Base-by-base conservation (phyloP, 768 basidiomycete species). In the Collybia nuda region DNA sequence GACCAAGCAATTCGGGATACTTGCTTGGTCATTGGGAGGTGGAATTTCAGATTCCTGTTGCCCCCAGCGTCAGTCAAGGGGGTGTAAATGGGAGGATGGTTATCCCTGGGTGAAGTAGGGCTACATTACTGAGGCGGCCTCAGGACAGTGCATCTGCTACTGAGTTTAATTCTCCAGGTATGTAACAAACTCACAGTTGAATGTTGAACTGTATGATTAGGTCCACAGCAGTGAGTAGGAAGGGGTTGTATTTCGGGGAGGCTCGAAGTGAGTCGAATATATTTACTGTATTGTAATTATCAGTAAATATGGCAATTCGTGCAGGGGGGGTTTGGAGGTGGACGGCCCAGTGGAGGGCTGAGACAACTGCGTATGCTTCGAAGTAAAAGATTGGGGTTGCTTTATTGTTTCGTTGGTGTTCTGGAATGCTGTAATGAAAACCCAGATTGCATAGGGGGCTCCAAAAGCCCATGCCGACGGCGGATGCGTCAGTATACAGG, bases 81-180 rank as follows among this genome's bases (percentile, higher is more conserved):
- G 55, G 49, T 53, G 35, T 3, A 40, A 55, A 62, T 7, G 21
- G 26, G 1, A 2, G 11, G 35, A 63, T 55, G 0, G 9, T 11
- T 4, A 63, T 7, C 22, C 8, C 11, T n/a, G 44, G 26, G 5
- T 14, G 11, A 42, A 18, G 6, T 12, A 17, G 5, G 9, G 6
- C 0, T 1, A 61, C 59, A 3, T 2, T 19, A 2, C 11, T 0
- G 36, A 51, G 29, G 0, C 54, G 22, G 6, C 4, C 24, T 0
- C 62, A 60, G 0, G 69, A 73, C 1, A 74, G 48, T 0, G 67
- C 62, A 42, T 72, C 70, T 0, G 68, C n/a, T 68, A 1, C 68
- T 53, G 0, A 8, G 15, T 40, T 74, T 74, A 0, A 58, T 18
- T 0, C 41, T 17, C 0, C 67, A 64, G 0, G 61, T 54, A 17